These are phyloP conservation scores for Gnomoniopsis sp. DNA, from an alignment of 2,329 filamentous ascomycete species.

Conservation along the genomic window DNA sequence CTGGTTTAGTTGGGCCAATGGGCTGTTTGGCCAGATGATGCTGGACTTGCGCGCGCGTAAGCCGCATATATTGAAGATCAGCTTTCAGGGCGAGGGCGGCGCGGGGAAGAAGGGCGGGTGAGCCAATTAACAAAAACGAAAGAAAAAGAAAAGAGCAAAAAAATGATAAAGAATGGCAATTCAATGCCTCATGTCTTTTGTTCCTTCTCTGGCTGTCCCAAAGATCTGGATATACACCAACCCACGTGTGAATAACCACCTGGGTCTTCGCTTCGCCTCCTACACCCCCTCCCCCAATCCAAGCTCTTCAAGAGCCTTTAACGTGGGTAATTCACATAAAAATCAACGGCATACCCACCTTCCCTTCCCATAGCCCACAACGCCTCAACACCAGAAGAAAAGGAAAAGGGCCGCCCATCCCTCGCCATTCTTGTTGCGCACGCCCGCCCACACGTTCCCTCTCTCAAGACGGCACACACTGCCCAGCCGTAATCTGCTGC, in stretches of 20 bases:
- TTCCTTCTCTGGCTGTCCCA: no score
- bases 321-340: no score
- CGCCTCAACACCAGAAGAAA: no score
- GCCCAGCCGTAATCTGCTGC: slow-evolving; percentile 6
- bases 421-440: neutral
- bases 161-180: no score
- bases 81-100: slow-evolving; percentile 30
- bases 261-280: no score
- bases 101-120: neutral
- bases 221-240: no score
- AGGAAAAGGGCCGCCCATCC: neutral
- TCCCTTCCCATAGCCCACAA: no score
- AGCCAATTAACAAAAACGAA: neutral
- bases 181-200: no score
- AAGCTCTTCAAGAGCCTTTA: no score
- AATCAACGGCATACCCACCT: no score
- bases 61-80: slow-evolving; percentile 57
- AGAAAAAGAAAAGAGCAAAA: neutral
- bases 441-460: neutral
- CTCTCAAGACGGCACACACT: neutral
- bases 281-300: no score
- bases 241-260: no score
- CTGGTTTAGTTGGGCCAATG: slow-evolving; percentile 77
- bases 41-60: slow-evolving; percentile 71
- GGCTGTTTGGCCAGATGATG: slow-evolving; percentile 80